These are phyloP conservation scores for Yarrowia bubula DNA, from an alignment of 805 yeast genomes.

Conservation along the genomic window DNA sequence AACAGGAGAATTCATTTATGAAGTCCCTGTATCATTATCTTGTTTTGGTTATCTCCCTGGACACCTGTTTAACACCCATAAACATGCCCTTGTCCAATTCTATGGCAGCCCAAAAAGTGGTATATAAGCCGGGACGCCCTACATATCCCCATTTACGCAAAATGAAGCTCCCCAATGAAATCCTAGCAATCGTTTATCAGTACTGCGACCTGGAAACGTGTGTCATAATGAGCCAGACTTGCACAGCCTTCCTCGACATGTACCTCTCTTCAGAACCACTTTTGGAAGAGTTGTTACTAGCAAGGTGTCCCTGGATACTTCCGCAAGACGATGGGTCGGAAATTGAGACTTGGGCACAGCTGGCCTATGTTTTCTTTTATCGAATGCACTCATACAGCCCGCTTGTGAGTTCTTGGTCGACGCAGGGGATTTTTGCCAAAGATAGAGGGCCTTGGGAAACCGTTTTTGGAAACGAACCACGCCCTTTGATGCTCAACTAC, in stretches of 20 bases:
- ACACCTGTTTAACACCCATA: neutral
- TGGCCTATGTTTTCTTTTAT: neutral
- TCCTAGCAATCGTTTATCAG: neutral
- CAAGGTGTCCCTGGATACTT: neutral
- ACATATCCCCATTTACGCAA: neutral
- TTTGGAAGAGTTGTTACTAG: neutral
- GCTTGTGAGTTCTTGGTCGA: neutral
- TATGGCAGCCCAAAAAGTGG: neutral
- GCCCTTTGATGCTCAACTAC: too few species aligned
- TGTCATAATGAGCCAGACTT: neutral
- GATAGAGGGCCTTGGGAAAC: constrained; percentile 2
- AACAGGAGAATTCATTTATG: too few species aligned
- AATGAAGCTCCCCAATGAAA: neutral
- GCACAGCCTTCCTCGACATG: neutral
- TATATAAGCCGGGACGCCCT: neutral
- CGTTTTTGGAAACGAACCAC: neutral
- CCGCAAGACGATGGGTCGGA: neutral
- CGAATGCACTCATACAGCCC: neutral
- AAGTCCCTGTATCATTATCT: too few species aligned
- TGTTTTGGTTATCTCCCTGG: too few species aligned
- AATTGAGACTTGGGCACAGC: neutral
- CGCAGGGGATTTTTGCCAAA: neutral
- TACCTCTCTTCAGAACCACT: neutral
- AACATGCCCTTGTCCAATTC: neutral
- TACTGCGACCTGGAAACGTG: neutral